Base-by-base conservation (phyloP, 139 green algal species). In the Chlorella sp. region DNA sequence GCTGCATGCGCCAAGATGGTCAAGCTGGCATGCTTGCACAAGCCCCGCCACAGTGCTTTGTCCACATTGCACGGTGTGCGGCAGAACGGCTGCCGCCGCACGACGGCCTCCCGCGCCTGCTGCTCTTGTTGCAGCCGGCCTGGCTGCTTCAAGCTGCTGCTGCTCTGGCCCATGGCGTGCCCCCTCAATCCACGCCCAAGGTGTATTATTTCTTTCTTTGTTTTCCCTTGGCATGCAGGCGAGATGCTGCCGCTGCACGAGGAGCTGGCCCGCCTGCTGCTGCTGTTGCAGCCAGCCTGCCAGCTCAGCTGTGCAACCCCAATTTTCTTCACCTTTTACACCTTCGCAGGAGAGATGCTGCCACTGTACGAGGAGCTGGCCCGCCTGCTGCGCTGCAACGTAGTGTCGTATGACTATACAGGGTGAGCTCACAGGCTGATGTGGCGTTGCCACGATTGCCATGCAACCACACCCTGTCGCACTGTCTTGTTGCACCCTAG, bases 321-420 rank as follows among this genome's bases (percentile, higher is more conserved):
- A n/a, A n/a, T 9, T 26, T 7, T 22, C 67, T 19, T 8, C 5
- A 40, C 20, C n/a, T 80, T 20, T 17, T 67, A 40, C 14, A 9
- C 44, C 19, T 20, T 6, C 54, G 56, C 76, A 78, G 80, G 80
- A 0, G 93, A 96, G 79, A 96, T 98, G 93, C 91, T 98, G 43
- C 95, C 95, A 13, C 92, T 98, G 40, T 97, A 94, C 82, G 92
- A 88, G 87, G 93, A 87, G 44, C 73, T 89, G 58, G 89, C 89
- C 0, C 88, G 83, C 44, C 81, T 93, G 81, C 84, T 98, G 58
- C 72, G 88, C 28, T 91, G 93, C 40, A 98, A 98, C 76, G 80
- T 98, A 8, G 84, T 98, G 76, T 91, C 86, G 19, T 98, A 97
- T 86, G 95, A 98, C 72, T 98, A 98, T 83, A 90, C 84, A 3